Evolutionary conservation across 768 basidiomycete species (phyloP).

Genomic region (Leccinum subtestaceum): DNA sequence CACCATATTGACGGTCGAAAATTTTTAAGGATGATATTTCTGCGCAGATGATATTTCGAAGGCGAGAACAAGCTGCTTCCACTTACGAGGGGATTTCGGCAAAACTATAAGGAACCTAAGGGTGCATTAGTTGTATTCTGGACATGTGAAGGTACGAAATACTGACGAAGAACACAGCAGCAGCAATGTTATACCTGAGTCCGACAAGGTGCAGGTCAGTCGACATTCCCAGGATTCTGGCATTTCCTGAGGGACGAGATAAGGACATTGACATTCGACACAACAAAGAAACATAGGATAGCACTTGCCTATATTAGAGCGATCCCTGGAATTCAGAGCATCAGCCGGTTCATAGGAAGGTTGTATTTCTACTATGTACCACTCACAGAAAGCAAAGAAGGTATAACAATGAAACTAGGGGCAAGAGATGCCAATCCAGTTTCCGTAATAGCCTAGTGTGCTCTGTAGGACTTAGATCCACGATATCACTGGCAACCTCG

Average conservation of each 20-base stretch:
- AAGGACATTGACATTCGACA: background rate
- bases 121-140: background rate
- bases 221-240: constrained; percentile 44
- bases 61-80: background rate
- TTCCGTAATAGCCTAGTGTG: constrained; percentile 36
- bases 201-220: constrained; percentile 35
- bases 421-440: constrained; percentile 43
- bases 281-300: background rate
- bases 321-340: constrained; percentile 31
- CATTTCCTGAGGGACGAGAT: constrained; percentile 34
- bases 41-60: constrained; percentile 10
- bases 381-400: constrained; percentile 47
- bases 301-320: constrained; percentile 42
- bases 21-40: constrained; percentile 38
- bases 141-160: background rate
- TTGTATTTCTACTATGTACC: background rate
- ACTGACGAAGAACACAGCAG: constrained; percentile 38
- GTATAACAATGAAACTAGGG: constrained; percentile 44
- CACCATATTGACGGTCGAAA: constrained; percentile 36
- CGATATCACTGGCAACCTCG: background rate
- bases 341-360: background rate
- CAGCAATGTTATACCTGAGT: constrained; percentile 36
- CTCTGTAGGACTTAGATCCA: constrained; percentile 17
- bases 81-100: constrained; percentile 39
- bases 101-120: constrained; percentile 35